Evolutionary conservation across 495 filamentous ascomycete species (phyloP), one percentile per base, ranked within the genome.

Genomic region (Recurvomyces mirabilis): DNA sequence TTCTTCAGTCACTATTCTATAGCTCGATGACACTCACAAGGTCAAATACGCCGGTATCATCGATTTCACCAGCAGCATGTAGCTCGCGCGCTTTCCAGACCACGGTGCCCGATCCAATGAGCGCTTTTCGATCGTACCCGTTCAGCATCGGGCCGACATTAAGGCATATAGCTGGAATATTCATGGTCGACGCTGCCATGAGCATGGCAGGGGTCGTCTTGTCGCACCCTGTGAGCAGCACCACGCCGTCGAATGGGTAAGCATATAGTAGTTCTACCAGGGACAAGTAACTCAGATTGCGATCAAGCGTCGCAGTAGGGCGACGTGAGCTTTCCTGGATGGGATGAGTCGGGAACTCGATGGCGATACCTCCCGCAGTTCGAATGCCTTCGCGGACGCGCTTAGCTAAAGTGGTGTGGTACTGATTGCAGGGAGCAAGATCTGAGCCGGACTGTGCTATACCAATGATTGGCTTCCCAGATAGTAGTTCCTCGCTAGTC

Each of bases 141-240:
- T 73, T 74, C 17, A 73, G 44, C 70, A 75, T 75, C 1, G 71
- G 70, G 2, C 72, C 72, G 18, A 73, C 71, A 46, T 75, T 73
- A 31, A 75, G 52, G 49, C 69, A 73, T 21, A 74, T 69, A 3
- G 72, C 67, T 3, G 72, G 72, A 17, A 73, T 73, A 51, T 74
- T 71, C 64, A 75, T 63, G n/a, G 70, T 72, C 38, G 68, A 70
- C 17, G 69, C 70, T n/a, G 72, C 70, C 70, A 75, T 75, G 39
- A 75, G 57, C 43, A 62, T 67, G 18, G 70, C 72, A 21, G 72
- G 72, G 0, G 69, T 74, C 6, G 69, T 75, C 58, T 75, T 75
- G 46, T 75, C 72, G 58, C 72, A 75, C n/a, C 72, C 72, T 0
- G 72, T 73, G 47, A 75, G 60, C 22, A 75, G 51, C 13, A 75